phyloP scores from a whole-genome alignment of 306 rosid species.

The Vigna trinervia region DNA sequence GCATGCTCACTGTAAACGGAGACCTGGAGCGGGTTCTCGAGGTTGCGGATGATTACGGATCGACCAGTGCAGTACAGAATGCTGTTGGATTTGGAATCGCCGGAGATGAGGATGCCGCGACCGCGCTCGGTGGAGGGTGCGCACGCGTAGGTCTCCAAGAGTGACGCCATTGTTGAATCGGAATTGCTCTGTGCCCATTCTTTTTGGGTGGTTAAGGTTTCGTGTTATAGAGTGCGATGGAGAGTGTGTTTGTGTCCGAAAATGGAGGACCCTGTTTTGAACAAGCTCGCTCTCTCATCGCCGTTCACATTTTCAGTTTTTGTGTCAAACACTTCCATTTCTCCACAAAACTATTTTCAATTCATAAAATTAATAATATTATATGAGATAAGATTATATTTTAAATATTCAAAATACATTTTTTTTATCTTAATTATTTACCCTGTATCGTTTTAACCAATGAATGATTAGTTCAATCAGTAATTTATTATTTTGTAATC shows the following conservation, averaged over 20 bases:
- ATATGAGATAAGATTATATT: too few species aligned
- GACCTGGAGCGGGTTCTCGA: conserved; percentile 78
- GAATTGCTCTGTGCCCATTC: neutral
- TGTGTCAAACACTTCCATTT: neutral
- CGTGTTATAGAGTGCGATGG: neutral
- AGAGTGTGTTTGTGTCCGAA: conserved; percentile 22
- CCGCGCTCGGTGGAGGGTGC: conserved; percentile 91
- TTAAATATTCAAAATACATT: too few species aligned
- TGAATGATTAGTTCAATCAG: too few species aligned
- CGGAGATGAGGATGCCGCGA: conserved; percentile 93
- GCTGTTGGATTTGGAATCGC: conserved; percentile 74
- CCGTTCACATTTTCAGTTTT: neutral
- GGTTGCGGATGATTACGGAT: conserved; percentile 80
- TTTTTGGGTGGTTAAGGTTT: neutral
- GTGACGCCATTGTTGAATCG: conserved; percentile 49
- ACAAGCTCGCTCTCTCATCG: conserved; percentile 45
- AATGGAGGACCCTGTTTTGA: conserved; percentile 47
- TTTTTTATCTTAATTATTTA: too few species aligned
- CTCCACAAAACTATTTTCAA: too few species aligned
- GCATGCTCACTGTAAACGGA: conserved; percentile 87
- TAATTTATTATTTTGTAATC: too few species aligned
- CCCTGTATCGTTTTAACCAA: too few species aligned
- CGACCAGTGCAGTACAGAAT: conserved; percentile 90
- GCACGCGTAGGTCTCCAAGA: conserved; percentile 76
- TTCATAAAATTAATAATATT: too few species aligned